Evolutionary conservation across 179 eudicot genomes (phyloP).

Genomic region (Beta corolliflora): DNA sequence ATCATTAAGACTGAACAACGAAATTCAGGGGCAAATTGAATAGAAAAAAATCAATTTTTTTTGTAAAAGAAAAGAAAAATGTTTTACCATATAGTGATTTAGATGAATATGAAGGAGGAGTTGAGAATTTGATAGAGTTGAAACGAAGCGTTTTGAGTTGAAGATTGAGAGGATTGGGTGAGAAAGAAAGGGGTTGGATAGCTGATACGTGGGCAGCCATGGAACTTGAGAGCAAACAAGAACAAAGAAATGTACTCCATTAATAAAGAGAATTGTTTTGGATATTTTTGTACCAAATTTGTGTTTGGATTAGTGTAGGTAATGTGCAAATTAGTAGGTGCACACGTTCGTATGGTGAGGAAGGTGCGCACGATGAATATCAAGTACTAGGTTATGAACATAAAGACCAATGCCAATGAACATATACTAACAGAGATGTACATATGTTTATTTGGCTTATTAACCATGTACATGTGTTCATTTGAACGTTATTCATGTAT

Average conservation of each 20-base stretch:
- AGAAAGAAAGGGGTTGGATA: slow-evolving; percentile 31
- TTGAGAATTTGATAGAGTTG: slow-evolving; percentile 19
- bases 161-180: slow-evolving; percentile 29
- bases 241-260: background rate
- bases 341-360: too few relatives aligned
- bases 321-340: too few relatives aligned
- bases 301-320: too few relatives aligned
- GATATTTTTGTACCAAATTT: slow-evolving; percentile 10
- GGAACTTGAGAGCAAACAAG: background rate
- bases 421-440: too few relatives aligned
- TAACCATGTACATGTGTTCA: too few relatives aligned
- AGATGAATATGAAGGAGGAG: slow-evolving; percentile 19
- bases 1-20: background rate
- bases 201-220: slow-evolving; percentile 56
- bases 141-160: slow-evolving; percentile 3
- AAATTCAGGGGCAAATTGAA: slow-evolving; percentile 13
- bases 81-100: slow-evolving; percentile 30
- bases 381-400: too few relatives aligned
- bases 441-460: too few relatives aligned
- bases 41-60: slow-evolving; percentile 3
- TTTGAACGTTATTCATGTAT: too few relatives aligned
- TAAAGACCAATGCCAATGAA: too few relatives aligned
- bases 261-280: background rate
- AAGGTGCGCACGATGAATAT: too few relatives aligned
- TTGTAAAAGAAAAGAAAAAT: background rate